Evolutionary conservation across 1,284 basidiomycete species (phyloP), one percentile per base, ranked within the genome.

Genomic region (Microbotryum intermedium): DNA sequence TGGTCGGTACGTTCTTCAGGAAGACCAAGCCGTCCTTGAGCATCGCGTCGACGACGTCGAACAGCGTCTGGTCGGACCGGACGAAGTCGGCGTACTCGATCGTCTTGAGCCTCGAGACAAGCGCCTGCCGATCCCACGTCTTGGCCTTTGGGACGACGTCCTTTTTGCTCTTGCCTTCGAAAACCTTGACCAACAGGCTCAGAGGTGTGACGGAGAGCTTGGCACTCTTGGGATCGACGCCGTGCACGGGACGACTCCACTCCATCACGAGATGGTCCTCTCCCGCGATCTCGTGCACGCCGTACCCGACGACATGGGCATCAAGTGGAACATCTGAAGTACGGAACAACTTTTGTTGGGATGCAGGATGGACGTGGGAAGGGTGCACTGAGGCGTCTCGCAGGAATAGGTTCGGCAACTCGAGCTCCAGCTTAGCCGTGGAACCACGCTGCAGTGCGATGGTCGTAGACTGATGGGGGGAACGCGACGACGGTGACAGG

Each of bases 321-420:
- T 79, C 61, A 0, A 81, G 78, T 6, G 76, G 72, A 11, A 77
- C 66, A 60, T 76, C 75, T 30, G 70, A 87, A 0, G 87, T 83
- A 53, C 82, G 77, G 71, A 86, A 84, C 1, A 90, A 78, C 65
- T 88, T 88, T 74, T 92, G 89, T 11, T 76, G 76, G 0, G 85
- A 88, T n/a, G 81, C 80, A 0, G 84, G 82, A 70, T 92, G 85
- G 6, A 90, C 77, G 61, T 84, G 87, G 9, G 76, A 70, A 0
- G 75, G 69, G 64, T 82, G 82, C 43, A 76, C 76, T 66, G 83
- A 85, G 0, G 80, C 76, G 68, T 85, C 84, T 23, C 83, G 77
- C 6, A 86, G 77, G 70, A 72, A 76, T 43, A 75, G 62, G 58
- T 65, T 70, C 48, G 59, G 71, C 58, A 64, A 18, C 4, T 58